phyloP scores from a whole-genome alignment of 116 monocot species.

The Posidonia oceanica region DNA sequence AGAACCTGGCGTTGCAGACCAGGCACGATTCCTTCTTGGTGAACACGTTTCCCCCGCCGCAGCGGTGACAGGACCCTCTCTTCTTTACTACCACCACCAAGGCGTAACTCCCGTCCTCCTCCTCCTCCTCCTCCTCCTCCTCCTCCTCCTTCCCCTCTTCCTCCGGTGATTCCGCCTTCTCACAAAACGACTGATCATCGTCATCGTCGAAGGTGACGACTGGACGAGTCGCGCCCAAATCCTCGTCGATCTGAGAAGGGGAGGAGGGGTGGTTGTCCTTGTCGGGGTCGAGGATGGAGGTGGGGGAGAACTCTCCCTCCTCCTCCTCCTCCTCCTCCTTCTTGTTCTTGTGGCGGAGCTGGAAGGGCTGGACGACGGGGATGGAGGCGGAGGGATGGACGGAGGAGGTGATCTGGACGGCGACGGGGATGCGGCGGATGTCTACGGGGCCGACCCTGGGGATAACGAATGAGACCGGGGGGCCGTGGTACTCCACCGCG shows the following conservation, averaged over 20 bases:
- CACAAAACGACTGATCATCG: too few relatives aligned
- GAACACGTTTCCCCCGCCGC: constrained; percentile 53
- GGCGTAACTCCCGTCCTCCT: not conserved
- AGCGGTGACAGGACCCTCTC: constrained; percentile 48
- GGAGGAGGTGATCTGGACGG: constrained; percentile 17
- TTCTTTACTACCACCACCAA: constrained; percentile 2
- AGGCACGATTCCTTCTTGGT: constrained; percentile 69
- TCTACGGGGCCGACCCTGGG: constrained; percentile 27
- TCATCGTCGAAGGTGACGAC: not conserved
- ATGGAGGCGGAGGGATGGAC: constrained; percentile 12
- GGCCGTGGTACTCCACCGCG: constrained; percentile 72
- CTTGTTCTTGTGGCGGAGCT: not conserved
- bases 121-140: not conserved
- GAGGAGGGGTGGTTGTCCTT: not conserved
- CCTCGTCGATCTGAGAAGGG: not conserved
- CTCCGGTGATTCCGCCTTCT: constrained; percentile 4
- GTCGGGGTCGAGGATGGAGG: constrained; percentile 2
- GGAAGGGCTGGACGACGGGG: constrained; percentile 43
- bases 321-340: not conserved
- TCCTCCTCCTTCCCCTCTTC: too few relatives aligned
- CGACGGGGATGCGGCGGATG: constrained; percentile 16
- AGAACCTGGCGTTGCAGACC: constrained; percentile 70
- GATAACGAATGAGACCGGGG: constrained; percentile 52
- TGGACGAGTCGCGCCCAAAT: too few relatives aligned
- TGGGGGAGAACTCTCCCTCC: not conserved